Evolutionary conservation across 495 filamentous ascomycete genomes (phyloP).

Genomic region (Aspergillus panamensis): DNA sequence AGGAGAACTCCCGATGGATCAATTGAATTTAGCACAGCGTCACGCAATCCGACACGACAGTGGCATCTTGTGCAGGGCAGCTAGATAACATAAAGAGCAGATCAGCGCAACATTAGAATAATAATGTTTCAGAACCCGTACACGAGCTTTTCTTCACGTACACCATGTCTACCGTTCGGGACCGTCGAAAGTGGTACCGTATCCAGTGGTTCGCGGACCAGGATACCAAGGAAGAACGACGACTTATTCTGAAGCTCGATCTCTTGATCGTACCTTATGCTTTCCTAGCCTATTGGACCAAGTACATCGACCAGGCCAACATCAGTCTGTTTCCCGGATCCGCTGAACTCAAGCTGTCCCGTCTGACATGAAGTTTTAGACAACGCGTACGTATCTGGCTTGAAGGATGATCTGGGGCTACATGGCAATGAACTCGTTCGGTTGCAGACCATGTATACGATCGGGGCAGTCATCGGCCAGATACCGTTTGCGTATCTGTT

Average conservation of each 20-base stretch:
- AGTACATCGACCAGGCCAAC: conserved; percentile 44
- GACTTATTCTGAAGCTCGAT: conserved; percentile 46
- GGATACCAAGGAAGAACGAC: conserved; percentile 41
- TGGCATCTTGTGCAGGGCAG: conserved; percentile 1
- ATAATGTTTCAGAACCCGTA: not conserved
- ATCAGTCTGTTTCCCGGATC: conserved; percentile 24
- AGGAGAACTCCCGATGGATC: conserved; percentile 4
- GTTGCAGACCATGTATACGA: conserved; percentile 25
- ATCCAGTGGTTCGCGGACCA: conserved; percentile 36
- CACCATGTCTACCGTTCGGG: conserved; percentile 12
- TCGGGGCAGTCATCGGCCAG: conserved; percentile 50
- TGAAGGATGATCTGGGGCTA: conserved; percentile 11
- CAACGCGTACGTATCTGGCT: conserved; percentile 17
- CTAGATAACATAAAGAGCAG: not conserved
- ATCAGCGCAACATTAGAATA: not conserved
- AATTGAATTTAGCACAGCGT: not conserved
- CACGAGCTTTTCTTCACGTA: not conserved
- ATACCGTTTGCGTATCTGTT: conserved; percentile 51
- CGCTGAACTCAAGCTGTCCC: not conserved
- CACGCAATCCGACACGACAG: conserved; percentile 1
- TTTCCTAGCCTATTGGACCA: conserved; percentile 46
- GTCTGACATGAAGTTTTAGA: conserved; percentile 3
- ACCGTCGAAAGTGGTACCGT: conserved; percentile 30
- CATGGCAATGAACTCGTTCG: conserved; percentile 12
- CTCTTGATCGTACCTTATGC: conserved; percentile 39